Evolutionary conservation across 2,329 filamentous ascomycete species (phyloP).

Genomic region (Didymella glomerata): DNA sequence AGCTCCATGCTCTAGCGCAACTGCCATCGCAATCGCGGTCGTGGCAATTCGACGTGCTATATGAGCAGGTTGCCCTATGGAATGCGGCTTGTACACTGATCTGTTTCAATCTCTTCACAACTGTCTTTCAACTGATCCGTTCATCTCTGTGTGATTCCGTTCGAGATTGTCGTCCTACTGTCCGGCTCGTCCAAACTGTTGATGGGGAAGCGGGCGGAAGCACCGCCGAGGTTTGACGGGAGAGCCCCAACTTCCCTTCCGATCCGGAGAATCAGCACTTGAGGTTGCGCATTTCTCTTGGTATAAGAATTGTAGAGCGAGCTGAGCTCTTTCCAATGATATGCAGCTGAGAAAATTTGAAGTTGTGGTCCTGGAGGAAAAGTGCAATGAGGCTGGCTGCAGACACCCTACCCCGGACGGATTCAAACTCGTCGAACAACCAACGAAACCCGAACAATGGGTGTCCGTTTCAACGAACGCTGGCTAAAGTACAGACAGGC

Average conservation of each 20-base stretch:
- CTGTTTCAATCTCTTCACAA: not conserved
- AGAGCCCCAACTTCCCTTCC: not conserved
- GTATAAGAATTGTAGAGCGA: not conserved
- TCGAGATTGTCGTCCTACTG: not conserved
- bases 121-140: not conserved
- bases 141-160: not conserved
- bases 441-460: not conserved
- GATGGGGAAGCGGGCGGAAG: not conserved
- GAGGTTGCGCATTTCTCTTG: not conserved
- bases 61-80: not conserved
- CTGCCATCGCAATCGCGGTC: conserved; percentile 6
- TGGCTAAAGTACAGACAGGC: not conserved
- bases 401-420: not conserved
- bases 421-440: not conserved
- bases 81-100: not conserved
- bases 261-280: not conserved
- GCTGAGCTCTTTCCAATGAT: not conserved
- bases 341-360: not conserved
- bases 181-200: not conserved
- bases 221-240: not conserved
- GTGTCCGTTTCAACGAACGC: not conserved
- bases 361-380: not conserved
- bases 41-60: not conserved
- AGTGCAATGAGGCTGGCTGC: not conserved
- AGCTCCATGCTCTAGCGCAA: conserved; percentile 10